Base-by-base conservation (phyloP, 2,329 filamentous ascomycete genomes). In the Sporothrix schenckii region DNA sequence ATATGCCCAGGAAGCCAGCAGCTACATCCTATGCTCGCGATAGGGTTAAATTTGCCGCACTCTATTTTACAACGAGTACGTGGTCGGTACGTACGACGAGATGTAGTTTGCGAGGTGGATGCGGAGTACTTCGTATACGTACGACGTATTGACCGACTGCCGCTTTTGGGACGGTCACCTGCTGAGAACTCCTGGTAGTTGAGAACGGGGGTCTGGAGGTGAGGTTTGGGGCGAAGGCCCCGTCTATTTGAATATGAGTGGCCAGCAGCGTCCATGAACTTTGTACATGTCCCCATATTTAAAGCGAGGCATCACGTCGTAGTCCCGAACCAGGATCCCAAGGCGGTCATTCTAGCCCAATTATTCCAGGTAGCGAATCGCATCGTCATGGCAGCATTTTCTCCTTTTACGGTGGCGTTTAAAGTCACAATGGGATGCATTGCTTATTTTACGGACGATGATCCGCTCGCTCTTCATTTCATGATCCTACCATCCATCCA, bases 291-390 rank as follows among this genome's bases (percentile, higher is more conserved):
- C 34, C 34, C 34, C 34, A 9, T 34, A 34, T 34, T 34, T 34
- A 34, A 34, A 34, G 34, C 34, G 34, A 34, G 34, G 34, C 34
- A 34, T 34, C 52, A 27, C 21, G 21, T 14, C 52, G 21, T 5
- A 14, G 54, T 30, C 21, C 39, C 58, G 44, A 24, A 24, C 10
- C 9, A 44, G 30, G 56, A 21, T 61, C 34, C n/a, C 16, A 61
- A 30, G 56, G 10, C 60, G 9, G 21, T 65, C 60, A 65, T 65
- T 49, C 49, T 41, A 34, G 44, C 60, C 60, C 60, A 50, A 50
- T 47, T 10, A 21, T 21, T 9, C 39, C 13, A 47, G 11, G 34
- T 6, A 63, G 39, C 39, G 58, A 63, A 63, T 63, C 4, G 58
- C 5, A 39, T 27, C 9, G 58, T 19, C 58, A 19, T 24, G 39